Evolutionary conservation across 1,284 basidiomycete species (phyloP).

Genomic region (Rhodotorula sp.): DNA sequence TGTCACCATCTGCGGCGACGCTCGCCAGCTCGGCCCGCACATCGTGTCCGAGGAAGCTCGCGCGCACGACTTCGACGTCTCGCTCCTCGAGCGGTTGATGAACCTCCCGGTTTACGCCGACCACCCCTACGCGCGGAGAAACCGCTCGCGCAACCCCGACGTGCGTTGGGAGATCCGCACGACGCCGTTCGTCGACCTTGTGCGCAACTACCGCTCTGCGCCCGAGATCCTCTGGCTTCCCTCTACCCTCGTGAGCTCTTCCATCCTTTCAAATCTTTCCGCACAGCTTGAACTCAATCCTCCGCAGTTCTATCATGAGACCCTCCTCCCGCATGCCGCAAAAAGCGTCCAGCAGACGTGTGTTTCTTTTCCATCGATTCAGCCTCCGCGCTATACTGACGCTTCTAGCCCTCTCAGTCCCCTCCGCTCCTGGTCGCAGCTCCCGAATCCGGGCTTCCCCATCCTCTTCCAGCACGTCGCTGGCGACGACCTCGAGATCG

Average conservation of each 20-base stretch:
- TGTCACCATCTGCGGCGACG: slow-evolving; percentile 51
- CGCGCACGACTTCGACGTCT: slow-evolving; percentile 50
- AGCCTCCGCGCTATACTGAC: neutral
- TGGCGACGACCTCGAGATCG: slow-evolving; percentile 50
- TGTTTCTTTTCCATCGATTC: neutral
- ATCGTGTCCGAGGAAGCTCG: slow-evolving; percentile 48
- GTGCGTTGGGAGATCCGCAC: slow-evolving; percentile 23
- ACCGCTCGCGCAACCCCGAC: slow-evolving; percentile 11
- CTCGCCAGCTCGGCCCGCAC: slow-evolving; percentile 52
- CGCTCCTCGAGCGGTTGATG: slow-evolving; percentile 52
- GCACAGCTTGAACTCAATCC: neutral
- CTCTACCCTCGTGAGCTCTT: slow-evolving; percentile 43
- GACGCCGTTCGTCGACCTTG: slow-evolving; percentile 42
- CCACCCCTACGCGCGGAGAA: slow-evolving; percentile 38
- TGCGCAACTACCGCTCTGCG: slow-evolving; percentile 53
- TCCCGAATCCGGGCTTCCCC: slow-evolving; percentile 49
- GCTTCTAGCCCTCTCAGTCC: neutral
- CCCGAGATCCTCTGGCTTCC: slow-evolving; percentile 52
- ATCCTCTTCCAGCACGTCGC: slow-evolving; percentile 49
- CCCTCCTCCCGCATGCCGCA: slow-evolving; percentile 47
- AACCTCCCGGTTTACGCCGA: slow-evolving; percentile 47
- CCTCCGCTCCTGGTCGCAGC: slow-evolving; percentile 46
- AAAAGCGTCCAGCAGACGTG: slow-evolving; percentile 31
- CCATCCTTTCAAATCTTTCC: neutral
- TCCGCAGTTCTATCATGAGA: slow-evolving; percentile 51